A percentile compares a stretch with the other conserved stretches of the same genome.
Evolutionary conservation across 2,329 filamentous ascomycete genomes (phyloP).

Genomic region (Aureobasidium leucospermi): DNA sequence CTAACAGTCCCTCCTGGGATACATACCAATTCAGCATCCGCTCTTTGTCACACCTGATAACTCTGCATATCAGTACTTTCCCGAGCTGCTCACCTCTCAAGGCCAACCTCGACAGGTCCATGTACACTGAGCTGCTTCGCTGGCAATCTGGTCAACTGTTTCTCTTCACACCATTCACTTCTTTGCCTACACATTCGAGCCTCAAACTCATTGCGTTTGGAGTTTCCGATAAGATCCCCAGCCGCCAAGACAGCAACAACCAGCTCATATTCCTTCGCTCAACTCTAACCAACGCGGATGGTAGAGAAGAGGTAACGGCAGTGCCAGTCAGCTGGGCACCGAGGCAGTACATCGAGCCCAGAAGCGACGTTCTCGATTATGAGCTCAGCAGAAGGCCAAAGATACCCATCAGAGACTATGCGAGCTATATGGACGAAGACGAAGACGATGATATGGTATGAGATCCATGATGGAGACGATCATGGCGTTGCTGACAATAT

Average conservation of each 20-base stretch:
- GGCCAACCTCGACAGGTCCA: constrained; percentile 18
- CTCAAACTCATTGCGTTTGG: constrained; percentile 42
- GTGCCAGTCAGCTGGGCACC: constrained; percentile 40
- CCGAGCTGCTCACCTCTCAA: constrained; percentile 34
- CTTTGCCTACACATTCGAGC: constrained; percentile 17
- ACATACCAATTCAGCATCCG: constrained; percentile 14
- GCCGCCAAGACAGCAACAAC: constrained; percentile 39
- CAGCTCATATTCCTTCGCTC: constrained; percentile 42
- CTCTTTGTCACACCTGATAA: constrained; percentile 33
- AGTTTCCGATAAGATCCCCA: constrained; percentile 40
- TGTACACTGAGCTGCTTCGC: neutral
- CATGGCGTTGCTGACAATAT: neutral
- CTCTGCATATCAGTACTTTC: constrained; percentile 43
- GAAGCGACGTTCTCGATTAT: constrained; percentile 41
- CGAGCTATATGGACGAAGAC: constrained; percentile 4
- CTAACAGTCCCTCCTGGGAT: constrained; percentile 5
- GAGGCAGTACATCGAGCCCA: constrained; percentile 38
- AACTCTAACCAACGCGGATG: constrained; percentile 35
- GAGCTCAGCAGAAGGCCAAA: constrained; percentile 30
- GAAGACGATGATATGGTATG: constrained; percentile 7
- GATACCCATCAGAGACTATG: constrained; percentile 31
- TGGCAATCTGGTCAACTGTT: neutral
- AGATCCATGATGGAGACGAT: neutral
- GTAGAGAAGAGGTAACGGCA: constrained; percentile 33
- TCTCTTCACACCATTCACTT: neutral